These are phyloP conservation scores for Solanum virginianum DNA, from an alignment of 257 asterid genomes.

Conservation along the genomic window DNA sequence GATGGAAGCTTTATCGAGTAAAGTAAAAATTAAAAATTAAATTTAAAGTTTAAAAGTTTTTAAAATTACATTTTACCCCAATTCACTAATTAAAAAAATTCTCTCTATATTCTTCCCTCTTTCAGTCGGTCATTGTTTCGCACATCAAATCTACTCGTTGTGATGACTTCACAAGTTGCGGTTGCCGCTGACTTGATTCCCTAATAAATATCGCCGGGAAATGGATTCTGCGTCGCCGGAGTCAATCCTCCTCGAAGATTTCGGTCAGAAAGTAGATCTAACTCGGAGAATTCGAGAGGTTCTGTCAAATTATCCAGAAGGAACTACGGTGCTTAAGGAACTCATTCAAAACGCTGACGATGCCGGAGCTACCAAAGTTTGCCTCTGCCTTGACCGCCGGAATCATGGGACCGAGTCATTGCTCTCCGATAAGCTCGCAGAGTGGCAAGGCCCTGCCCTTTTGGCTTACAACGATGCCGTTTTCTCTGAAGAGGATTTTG, in stretches of 20 bases:
- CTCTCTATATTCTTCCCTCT: neutral
- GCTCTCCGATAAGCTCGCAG: constrained; percentile 52
- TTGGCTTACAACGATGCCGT: constrained; percentile 81
- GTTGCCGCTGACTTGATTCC: neutral
- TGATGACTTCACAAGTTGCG: neutral
- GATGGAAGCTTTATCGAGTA: too few relatives aligned
- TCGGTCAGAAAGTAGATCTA: constrained; percentile 96
- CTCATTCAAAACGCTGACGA: constrained; percentile 97
- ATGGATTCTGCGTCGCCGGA: constrained; percentile 24
- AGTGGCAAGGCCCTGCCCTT: constrained; percentile 93
- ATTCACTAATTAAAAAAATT: too few relatives aligned
- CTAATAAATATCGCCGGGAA: neutral
- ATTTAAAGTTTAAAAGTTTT: too few relatives aligned
- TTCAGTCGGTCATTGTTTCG: neutral
- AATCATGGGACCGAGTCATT: constrained; percentile 50
- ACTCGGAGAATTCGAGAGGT: constrained; percentile 96
- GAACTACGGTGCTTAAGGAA: constrained; percentile 91
- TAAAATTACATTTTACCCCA: too few relatives aligned
- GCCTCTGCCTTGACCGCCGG: constrained; percentile 84
- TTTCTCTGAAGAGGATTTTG: constrained; percentile 85
- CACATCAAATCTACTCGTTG: neutral
- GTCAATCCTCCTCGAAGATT: constrained; percentile 64
- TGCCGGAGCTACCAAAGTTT: constrained; percentile 90
- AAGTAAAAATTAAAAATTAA: too few relatives aligned
- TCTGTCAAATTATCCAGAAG: constrained; percentile 82